These are phyloP conservation scores for Kregervanrija pseudodelftensis DNA, from an alignment of 805 yeast genomes.

Conservation along the genomic window DNA sequence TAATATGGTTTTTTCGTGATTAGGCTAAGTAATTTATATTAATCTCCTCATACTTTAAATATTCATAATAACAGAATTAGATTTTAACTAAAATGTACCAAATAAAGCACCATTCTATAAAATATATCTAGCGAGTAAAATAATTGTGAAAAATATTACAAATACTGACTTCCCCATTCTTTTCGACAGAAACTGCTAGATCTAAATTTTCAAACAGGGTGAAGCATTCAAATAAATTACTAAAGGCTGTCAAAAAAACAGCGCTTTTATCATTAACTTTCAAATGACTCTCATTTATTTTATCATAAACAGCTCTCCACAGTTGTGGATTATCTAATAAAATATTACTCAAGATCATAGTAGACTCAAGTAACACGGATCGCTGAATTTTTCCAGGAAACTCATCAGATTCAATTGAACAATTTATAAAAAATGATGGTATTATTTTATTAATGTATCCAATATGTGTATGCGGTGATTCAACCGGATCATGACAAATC, in stretches of 20 bases:
- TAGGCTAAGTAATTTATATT: no score
- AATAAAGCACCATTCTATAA: no score
- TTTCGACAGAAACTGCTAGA: constrained; percentile 4
- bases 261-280: neutral
- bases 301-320: constrained; percentile 4
- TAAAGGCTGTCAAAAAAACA: neutral
- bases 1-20: no score
- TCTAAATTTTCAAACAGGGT: constrained; percentile 3
- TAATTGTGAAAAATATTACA: constrained; percentile 9
- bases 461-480: neutral
- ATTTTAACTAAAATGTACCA: no score
- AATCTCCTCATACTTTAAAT: no score
- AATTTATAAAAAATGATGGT: neutral
- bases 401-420: constrained; percentile 1
- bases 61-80: no score
- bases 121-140: constrained; percentile 3
- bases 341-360: constrained; percentile 5
- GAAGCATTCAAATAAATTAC: constrained; percentile 7
- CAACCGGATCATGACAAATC: neutral
- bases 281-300: neutral
- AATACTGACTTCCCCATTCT: neutral
- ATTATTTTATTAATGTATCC: neutral
- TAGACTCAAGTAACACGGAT: constrained; percentile 1
- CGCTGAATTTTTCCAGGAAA: neutral
- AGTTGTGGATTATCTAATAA: constrained; percentile 3